phyloP scores from a whole-genome alignment of 768 basidiomycete species.

The Macrolepiota dolichaula region DNA sequence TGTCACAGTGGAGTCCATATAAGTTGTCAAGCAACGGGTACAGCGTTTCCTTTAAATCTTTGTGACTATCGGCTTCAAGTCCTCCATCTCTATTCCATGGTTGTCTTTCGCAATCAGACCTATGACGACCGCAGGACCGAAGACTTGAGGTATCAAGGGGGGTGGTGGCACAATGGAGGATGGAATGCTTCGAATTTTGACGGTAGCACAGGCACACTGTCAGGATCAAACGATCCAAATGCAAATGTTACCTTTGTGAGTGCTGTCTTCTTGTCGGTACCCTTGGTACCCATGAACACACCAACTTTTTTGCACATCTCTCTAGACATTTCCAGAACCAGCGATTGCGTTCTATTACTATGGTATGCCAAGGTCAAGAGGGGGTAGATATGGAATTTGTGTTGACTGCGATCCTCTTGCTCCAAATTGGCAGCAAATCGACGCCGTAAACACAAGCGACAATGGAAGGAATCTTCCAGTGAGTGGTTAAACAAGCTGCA shows the following conservation, averaged over 20 bases:
- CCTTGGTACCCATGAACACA: conserved; percentile 2
- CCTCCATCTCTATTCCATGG: too few relatives aligned
- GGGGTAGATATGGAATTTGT: conserved; percentile 27
- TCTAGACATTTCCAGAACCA: conserved; percentile 14
- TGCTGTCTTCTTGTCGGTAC: conserved; percentile 1
- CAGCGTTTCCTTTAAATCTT: too few relatives aligned
- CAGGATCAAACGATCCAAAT: conserved; percentile 19
- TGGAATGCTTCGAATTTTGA: conserved; percentile 26
- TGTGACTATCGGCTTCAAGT: too few relatives aligned
- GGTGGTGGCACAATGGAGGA: too few relatives aligned
- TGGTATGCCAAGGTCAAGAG: conserved; percentile 24
- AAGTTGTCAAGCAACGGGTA: too few relatives aligned
- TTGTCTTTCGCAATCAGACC: too few relatives aligned
- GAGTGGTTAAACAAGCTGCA: background rate
- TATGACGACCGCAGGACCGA: too few relatives aligned
- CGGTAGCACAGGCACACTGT: conserved; percentile 25
- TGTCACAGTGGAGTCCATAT: too few relatives aligned
- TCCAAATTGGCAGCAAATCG: conserved; percentile 20
- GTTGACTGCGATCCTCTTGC: conserved; percentile 29
- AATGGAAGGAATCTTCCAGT: conserved; percentile 29
- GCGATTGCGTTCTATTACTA: conserved; percentile 27
- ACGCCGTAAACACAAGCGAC: conserved; percentile 25
- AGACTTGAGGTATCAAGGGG: too few relatives aligned
- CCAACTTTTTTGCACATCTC: too few relatives aligned
- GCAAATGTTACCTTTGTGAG: conserved; percentile 29